Evolutionary conservation across 2,329 filamentous ascomycete genomes (phyloP).

Genomic region (Colletotrichum neosansevieriae): DNA sequence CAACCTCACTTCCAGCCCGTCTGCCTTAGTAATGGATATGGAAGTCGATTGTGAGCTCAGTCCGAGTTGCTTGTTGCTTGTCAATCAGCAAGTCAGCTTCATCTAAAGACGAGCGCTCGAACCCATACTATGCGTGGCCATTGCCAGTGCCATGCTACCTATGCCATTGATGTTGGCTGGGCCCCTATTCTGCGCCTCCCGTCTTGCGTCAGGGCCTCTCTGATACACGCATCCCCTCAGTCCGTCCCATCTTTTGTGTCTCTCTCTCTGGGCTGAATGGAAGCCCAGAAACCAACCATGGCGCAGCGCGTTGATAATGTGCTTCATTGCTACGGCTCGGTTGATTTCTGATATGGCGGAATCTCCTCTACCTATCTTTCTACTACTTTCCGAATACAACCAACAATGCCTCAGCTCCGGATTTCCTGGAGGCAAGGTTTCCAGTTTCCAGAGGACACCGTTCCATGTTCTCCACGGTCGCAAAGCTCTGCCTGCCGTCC

Average conservation of each 20-base stretch:
- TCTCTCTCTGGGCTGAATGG: not conserved
- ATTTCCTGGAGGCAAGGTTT: conserved; percentile 13
- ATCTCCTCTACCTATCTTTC: not conserved
- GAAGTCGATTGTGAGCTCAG: not conserved
- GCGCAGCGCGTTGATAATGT: conserved; percentile 2
- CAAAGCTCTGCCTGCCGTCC: conserved; percentile 16
- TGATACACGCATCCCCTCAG: conserved; percentile 32
- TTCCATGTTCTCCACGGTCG: conserved; percentile 22
- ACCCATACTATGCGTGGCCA: conserved; percentile 1
- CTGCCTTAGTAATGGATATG: not conserved
- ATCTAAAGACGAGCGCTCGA: conserved; percentile 24
- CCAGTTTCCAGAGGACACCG: conserved; percentile 28
- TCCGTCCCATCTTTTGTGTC: conserved; percentile 18
- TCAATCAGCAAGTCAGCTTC: conserved; percentile 15
- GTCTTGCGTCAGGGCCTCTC: conserved; percentile 22
- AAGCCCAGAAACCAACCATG: conserved; percentile 4
- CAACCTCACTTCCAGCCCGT: conserved; percentile 3
- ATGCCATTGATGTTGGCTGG: conserved; percentile 12
- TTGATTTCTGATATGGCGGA: not conserved
- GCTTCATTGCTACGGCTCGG: not conserved
- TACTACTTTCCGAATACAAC: not conserved
- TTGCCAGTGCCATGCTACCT: conserved; percentile 5
- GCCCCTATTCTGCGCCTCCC: conserved; percentile 28
- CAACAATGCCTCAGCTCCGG: conserved; percentile 2
- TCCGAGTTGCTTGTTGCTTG: conserved; percentile 3